Base-by-base conservation (phyloP, 352 stramenopile genomes). In the Pilasporangium apinafurcum region DNA sequence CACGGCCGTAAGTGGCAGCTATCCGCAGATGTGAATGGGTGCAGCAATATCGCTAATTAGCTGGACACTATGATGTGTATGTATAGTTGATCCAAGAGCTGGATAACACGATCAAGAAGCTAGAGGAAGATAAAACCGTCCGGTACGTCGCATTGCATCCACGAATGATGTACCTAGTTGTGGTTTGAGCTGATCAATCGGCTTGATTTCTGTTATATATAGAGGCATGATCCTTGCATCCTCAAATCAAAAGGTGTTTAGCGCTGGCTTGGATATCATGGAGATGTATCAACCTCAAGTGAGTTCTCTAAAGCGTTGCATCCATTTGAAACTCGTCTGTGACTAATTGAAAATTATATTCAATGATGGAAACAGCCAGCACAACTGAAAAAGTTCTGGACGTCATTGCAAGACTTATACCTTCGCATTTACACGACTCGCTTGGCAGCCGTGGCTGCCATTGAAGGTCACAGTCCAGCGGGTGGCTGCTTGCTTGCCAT, bases 401-500 rank as follows among this genome's bases (percentile, higher is more conserved):
- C 65, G 9, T 71, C 83, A 4, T 73, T 98, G 22, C 92, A 98
- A 55, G 74, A 97, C 40, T 37, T 97, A 8, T 98, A 89, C 51
- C 58, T 98, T 38, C 82, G 92, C 65, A 62, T 98, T 38, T 98
- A 98, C 64, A 96, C 86, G 31, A 86, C 79, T 21, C 76, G 79
- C 9, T 61, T 98, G 10, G 84, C 86, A 17, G 79, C 74, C 8
- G 70, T 98, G 30, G 86, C 89, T 27, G 83, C 83, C 16, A 95
- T 98, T 54, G 76, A 95, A 52, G 93, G 91, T 9, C 85, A 96
- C 65, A 95, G 86, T 48, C 90, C 91, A 8, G 94, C 94, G 3
- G 94, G 84, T 28, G 94, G 94, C 40, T 98, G 94, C 49, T 65
- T 98, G 55, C 64, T 98, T 28, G 85, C 91, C 17, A 91, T 98